A percentile compares a stretch with the other conserved stretches of the same genome.
phyloP scores from a whole-genome alignment of 805 yeast genomes.

The Teunomyces pallodes region DNA sequence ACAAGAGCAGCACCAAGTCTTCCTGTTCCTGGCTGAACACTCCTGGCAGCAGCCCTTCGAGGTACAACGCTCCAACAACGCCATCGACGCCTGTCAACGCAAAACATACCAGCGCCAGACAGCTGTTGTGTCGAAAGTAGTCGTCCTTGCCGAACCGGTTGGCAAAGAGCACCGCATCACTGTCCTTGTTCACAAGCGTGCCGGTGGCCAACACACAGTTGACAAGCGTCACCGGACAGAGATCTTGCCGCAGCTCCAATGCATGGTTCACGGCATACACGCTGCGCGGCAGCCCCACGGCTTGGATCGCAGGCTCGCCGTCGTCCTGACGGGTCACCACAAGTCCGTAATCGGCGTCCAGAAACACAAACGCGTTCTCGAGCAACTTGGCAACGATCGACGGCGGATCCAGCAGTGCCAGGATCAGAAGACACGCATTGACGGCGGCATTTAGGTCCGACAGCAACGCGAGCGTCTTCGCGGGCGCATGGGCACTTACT shows the following conservation, averaged over 20 bases:
- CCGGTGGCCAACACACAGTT: slow-evolving; percentile 39
- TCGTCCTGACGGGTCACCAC: slow-evolving; percentile 18
- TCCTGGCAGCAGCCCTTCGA: slow-evolving; percentile 25
- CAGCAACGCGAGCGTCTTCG: neutral
- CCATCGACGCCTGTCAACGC: slow-evolving; percentile 44
- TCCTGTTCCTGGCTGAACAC: slow-evolving; percentile 30
- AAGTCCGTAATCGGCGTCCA: slow-evolving; percentile 35
- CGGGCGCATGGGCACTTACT: neutral
- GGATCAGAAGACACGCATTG: slow-evolving; percentile 47
- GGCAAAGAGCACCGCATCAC: slow-evolving; percentile 33
- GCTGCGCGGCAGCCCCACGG: slow-evolving; percentile 26
- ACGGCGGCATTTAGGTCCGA: slow-evolving; percentile 29
- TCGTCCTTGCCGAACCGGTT: slow-evolving; percentile 35
- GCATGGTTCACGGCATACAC: slow-evolving; percentile 29
- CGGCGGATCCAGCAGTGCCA: slow-evolving; percentile 41
- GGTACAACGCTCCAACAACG: slow-evolving; percentile 45
- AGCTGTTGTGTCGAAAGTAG: slow-evolving; percentile 35
- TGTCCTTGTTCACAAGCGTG: slow-evolving; percentile 31
- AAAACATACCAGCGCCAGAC: slow-evolving; percentile 40
- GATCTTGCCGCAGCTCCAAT: slow-evolving; percentile 36
- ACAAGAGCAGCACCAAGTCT: slow-evolving; percentile 42
- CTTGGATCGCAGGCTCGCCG: slow-evolving; percentile 24
- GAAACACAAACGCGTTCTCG: slow-evolving; percentile 35
- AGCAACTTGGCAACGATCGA: slow-evolving; percentile 38
- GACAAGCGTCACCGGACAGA: slow-evolving; percentile 42